phyloP scores from a whole-genome alignment of 192 early-diverging fungal species.

The Chytriomyces sp. region DNA sequence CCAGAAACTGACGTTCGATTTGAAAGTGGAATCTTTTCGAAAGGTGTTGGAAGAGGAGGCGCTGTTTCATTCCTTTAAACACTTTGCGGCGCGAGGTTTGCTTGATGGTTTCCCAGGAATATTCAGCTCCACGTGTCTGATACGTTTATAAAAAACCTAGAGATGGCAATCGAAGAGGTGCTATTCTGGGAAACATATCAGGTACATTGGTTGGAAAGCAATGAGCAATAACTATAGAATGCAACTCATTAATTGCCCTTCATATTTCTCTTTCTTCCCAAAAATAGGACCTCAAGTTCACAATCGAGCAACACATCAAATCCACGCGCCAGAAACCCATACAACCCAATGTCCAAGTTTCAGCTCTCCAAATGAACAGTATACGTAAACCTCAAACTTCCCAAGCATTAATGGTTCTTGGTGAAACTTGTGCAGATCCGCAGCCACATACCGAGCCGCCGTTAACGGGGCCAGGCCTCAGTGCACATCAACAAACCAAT shows the following conservation, averaged over 20 bases:
- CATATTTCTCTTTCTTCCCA: too few relatives aligned
- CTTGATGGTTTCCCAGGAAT: not conserved
- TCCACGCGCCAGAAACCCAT: not conserved
- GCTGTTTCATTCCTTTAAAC: conserved; percentile 13
- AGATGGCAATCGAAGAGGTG: conserved; percentile 2
- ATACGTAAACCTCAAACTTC: not conserved
- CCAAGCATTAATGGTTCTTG: not conserved
- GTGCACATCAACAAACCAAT: too few relatives aligned
- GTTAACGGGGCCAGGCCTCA: too few relatives aligned
- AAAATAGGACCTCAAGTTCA: not conserved
- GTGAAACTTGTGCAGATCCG: too few relatives aligned
- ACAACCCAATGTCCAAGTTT: not conserved
- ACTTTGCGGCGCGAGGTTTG: not conserved
- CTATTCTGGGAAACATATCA: conserved; percentile 24
- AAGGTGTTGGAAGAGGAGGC: not conserved
- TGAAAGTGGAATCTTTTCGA: not conserved
- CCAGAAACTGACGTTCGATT: not conserved
- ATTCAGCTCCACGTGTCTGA: not conserved
- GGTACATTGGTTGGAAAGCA: not conserved
- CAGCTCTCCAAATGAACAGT: not conserved
- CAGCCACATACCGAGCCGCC: too few relatives aligned
- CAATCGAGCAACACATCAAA: not conserved
- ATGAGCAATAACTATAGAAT: too few relatives aligned
- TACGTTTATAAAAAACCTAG: not conserved
- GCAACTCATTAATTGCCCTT: too few relatives aligned